A percentile compares a stretch with the other conserved stretches of the same genome.
Conservation (phyloP, 2,329 filamentous ascomycete genomes). For the Aspergillaceae sp. region DNA sequence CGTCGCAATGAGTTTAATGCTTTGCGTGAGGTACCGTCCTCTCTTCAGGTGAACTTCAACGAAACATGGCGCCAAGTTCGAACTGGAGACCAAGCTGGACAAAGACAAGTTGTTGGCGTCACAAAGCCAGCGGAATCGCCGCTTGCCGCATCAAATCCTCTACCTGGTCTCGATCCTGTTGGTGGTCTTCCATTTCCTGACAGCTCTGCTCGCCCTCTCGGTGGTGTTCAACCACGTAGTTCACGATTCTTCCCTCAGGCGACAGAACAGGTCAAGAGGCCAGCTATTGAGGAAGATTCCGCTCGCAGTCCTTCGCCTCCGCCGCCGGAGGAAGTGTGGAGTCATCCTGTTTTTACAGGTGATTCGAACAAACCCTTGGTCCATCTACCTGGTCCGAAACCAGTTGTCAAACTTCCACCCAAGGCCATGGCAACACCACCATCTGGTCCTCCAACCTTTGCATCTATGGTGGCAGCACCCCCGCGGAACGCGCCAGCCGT, state of each 20-base stretch:
- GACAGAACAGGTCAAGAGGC: slow-evolving; percentile 28
- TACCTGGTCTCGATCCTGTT: slow-evolving; percentile 30
- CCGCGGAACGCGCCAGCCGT: slow-evolving; percentile 31
- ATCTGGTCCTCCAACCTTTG: slow-evolving; percentile 38
- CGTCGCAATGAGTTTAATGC: slow-evolving; percentile 32
- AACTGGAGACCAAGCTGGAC: slow-evolving; percentile 31
- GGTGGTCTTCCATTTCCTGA: slow-evolving; percentile 30
- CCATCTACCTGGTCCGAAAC: slow-evolving; percentile 52
- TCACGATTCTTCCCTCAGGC: slow-evolving; percentile 42
- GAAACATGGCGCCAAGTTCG: slow-evolving; percentile 42
- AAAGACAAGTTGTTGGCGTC: slow-evolving; percentile 31
- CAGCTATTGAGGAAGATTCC: slow-evolving; percentile 24
- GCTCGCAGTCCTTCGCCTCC: slow-evolving; percentile 42
- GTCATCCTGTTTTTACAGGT: slow-evolving; percentile 48
- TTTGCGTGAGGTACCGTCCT: slow-evolving; percentile 27
- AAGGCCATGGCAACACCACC: slow-evolving; percentile 33
- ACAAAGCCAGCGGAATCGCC: slow-evolving; percentile 19
- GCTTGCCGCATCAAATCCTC: slow-evolving; percentile 17
- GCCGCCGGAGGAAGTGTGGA: slow-evolving; percentile 49
- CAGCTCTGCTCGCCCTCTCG: slow-evolving; percentile 24
- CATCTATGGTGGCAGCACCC: slow-evolving; percentile 35
- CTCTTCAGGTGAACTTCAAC: slow-evolving; percentile 30
- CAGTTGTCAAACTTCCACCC: slow-evolving; percentile 74
- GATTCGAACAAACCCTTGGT: slow-evolving; percentile 46
- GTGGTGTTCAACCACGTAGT: slow-evolving; percentile 31